Conservation (phyloP, 495 filamentous ascomycete species). For the Hypoxylon fuscum region DNA sequence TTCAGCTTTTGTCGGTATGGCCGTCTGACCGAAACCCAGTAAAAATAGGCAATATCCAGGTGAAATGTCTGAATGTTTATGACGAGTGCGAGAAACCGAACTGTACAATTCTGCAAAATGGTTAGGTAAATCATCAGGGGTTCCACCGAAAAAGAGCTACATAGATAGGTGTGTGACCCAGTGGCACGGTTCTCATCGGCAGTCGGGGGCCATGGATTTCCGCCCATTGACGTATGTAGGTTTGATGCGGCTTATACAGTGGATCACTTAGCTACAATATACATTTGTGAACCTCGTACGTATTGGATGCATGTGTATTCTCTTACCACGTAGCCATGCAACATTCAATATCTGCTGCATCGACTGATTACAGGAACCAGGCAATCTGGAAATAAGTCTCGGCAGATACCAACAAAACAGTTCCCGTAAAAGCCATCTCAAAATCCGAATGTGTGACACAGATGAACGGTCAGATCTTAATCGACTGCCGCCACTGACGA, state of each 20-base stretch:
- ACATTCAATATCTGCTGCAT: neutral
- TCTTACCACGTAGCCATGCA: too few relatives aligned
- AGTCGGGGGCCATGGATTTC: conserved; percentile 27
- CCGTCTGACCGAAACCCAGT: too few relatives aligned
- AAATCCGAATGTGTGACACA: neutral
- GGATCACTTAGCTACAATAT: neutral
- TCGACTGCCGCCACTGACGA: conserved; percentile 11
- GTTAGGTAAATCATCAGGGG: too few relatives aligned
- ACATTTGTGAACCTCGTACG: neutral
- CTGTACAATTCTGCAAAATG: too few relatives aligned
- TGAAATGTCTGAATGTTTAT: too few relatives aligned
- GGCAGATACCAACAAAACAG: neutral
- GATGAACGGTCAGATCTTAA: conserved; percentile 13
- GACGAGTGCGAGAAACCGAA: too few relatives aligned
- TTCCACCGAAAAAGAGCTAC: conserved; percentile 2
- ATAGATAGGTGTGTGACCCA: neutral
- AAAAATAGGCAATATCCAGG: too few relatives aligned
- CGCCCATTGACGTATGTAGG: neutral
- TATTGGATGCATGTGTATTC: too few relatives aligned
- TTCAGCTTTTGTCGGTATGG: conserved; percentile 6
- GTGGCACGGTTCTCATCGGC: conserved; percentile 12
- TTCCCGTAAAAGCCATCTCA: neutral
- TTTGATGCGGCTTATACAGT: neutral
- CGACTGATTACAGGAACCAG: neutral
- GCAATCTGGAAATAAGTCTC: neutral